Conservation (phyloP, 139 green algal genomes). For the Coelastrella sp. region DNA sequence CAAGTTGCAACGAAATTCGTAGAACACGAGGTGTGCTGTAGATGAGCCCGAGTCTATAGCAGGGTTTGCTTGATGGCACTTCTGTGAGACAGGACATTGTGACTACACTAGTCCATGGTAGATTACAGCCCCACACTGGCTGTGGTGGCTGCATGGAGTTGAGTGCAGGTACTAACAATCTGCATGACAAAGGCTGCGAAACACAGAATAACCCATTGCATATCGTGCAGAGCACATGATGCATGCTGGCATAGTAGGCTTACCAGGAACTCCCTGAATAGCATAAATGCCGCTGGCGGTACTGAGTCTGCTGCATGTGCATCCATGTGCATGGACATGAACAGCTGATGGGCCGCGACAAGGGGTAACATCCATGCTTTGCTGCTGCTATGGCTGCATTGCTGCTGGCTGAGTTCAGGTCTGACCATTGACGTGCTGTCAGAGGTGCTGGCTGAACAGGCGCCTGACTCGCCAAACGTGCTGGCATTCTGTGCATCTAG, state of each 20-base stretch:
- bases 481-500: neutral
- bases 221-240: neutral
- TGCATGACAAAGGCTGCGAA: neutral
- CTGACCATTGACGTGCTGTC: neutral
- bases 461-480: neutral
- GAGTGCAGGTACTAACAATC: neutral
- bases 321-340: slow-evolving; percentile 13
- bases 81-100: too few species aligned
- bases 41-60: too few species aligned
- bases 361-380: neutral
- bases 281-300: slow-evolving; percentile 36
- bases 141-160: too few species aligned
- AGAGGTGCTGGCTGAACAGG: neutral
- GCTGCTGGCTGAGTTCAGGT: neutral
- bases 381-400: neutral
- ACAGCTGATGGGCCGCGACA: slow-evolving; percentile 34
- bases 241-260: neutral
- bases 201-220: neutral
- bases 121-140: too few species aligned
- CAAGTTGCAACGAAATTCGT: too few species aligned
- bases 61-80: too few species aligned
- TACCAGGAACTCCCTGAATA: slow-evolving; percentile 62
- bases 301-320: slow-evolving; percentile 39
- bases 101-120: too few species aligned
- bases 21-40: too few species aligned